Evolutionary conservation across 371 early-diverging fungal species (phyloP).

Genomic region (Mucor irregularis): DNA sequence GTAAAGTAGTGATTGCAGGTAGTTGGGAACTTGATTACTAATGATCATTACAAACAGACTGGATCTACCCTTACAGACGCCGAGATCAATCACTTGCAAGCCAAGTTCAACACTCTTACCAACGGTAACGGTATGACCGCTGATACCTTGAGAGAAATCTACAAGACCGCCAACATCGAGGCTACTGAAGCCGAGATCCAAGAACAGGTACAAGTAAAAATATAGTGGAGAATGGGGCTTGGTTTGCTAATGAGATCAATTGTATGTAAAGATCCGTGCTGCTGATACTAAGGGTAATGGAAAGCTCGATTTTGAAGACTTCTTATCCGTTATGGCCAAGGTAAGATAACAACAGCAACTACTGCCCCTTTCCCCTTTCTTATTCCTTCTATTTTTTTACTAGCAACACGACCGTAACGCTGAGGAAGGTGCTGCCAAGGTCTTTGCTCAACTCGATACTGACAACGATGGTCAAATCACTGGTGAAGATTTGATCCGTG

Average conservation of each 20-base stretch:
- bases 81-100: constrained; percentile 25
- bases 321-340: constrained; percentile 26
- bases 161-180: constrained; percentile 17
- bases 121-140: constrained; percentile 22
- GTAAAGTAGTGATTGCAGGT: neutral
- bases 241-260: no score
- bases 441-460: constrained; percentile 36
- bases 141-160: constrained; percentile 20
- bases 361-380: neutral
- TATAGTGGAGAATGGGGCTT: no score
- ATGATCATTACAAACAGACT: neutral
- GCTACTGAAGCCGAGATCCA: constrained; percentile 24
- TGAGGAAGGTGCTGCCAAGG: constrained; percentile 34
- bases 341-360: constrained; percentile 8
- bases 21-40: neutral
- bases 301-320: constrained; percentile 18
- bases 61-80: constrained; percentile 18
- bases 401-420: constrained; percentile 36
- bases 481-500: constrained; percentile 33
- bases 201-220: constrained; percentile 15
- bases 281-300: constrained; percentile 19
- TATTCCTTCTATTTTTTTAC: neutral
- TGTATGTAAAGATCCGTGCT: constrained; percentile 17
- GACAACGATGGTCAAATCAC: constrained; percentile 39
- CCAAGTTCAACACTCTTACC: constrained; percentile 19